Percentiles rank a stretch among this genome's conserved stretches.
These are phyloP conservation scores for Agaricus sinodeliciosus DNA, from an alignment of 768 basidiomycete genomes.

Conservation along the genomic window DNA sequence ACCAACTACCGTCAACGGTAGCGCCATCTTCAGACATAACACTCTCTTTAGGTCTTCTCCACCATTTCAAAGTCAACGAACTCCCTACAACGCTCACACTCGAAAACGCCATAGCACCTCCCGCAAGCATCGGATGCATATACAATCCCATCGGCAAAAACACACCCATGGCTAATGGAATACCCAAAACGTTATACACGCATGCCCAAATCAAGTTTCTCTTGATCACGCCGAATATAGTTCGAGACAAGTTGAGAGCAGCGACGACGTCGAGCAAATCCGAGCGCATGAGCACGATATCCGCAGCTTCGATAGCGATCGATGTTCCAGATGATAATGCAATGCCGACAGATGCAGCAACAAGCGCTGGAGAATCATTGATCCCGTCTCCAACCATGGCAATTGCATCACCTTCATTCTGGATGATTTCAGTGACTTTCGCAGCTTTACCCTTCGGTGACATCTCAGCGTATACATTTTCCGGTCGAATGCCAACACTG, in stretches of 20 bases:
- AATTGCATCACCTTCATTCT: conserved; percentile 63
- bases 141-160: conserved; percentile 89
- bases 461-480: conserved; percentile 87
- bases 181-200: conserved; percentile 87
- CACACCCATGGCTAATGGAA: conserved; percentile 96
- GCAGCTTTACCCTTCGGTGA: conserved; percentile 94
- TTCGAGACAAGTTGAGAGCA: conserved; percentile 82
- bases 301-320: conserved; percentile 96
- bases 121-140: conserved; percentile 97
- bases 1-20: conserved; percentile 41
- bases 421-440: conserved; percentile 74
- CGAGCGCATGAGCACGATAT: conserved; percentile 95
- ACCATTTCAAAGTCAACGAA: conserved; percentile 80
- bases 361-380: conserved; percentile 97
- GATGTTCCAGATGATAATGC: conserved; percentile 95
- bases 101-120: conserved; percentile 98
- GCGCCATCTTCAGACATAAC: conserved; percentile 57
- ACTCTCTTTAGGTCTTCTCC: conserved; percentile 65
- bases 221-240: conserved; percentile 85
- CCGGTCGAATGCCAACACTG: conserved; percentile 80
- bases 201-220: conserved; percentile 97
- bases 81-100: conserved; percentile 93
- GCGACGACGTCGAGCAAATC: conserved; percentile 97
- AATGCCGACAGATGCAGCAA: conserved; percentile 93
- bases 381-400: conserved; percentile 99